Evolutionary conservation across 192 early-diverging fungal species (phyloP).

Genomic region (Lobosporangium transversale): DNA sequence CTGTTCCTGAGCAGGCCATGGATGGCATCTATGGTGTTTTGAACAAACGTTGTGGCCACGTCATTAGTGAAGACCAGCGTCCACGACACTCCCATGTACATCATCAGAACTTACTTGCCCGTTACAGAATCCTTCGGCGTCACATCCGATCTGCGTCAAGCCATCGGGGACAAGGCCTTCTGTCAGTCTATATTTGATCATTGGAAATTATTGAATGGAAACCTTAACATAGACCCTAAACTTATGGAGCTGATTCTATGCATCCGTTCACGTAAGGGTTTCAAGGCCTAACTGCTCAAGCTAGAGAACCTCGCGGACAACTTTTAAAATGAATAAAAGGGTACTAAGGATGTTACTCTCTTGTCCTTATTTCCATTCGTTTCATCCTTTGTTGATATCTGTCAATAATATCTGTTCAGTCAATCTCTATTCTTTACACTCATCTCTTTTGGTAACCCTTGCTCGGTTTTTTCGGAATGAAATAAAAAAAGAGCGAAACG

Average conservation of each 20-base stretch:
- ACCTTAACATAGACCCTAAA: conserved; percentile 79
- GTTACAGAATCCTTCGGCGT: conserved; percentile 99
- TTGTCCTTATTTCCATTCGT: neutral
- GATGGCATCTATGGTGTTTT: conserved; percentile 97
- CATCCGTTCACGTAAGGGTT: conserved; percentile 95
- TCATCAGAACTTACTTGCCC: conserved; percentile 95
- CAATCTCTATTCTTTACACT: neutral
- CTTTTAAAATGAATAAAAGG: conserved; percentile 69
- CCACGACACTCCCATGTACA: conserved; percentile 91
- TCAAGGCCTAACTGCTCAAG: conserved; percentile 78
- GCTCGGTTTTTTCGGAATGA: conserved; percentile 19
- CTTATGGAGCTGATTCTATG: conserved; percentile 76
- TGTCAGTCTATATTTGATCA: conserved; percentile 97
- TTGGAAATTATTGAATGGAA: conserved; percentile 91
- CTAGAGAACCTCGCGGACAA: conserved; percentile 87
- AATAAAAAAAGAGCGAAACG: conserved; percentile 47
- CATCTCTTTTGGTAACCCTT: conserved; percentile 53
- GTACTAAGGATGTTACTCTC: neutral
- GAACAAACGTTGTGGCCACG: conserved; percentile 95
- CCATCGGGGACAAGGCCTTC: conserved; percentile 98
- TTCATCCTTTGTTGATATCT: conserved; percentile 5
- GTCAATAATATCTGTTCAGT: conserved; percentile 17
- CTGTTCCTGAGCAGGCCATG: conserved; percentile 93
- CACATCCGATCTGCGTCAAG: conserved; percentile 91
- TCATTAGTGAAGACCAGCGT: conserved; percentile 89